Evolutionary conservation across 148 eudicot genomes (phyloP).

Genomic region (Chenopodium quinoa): DNA sequence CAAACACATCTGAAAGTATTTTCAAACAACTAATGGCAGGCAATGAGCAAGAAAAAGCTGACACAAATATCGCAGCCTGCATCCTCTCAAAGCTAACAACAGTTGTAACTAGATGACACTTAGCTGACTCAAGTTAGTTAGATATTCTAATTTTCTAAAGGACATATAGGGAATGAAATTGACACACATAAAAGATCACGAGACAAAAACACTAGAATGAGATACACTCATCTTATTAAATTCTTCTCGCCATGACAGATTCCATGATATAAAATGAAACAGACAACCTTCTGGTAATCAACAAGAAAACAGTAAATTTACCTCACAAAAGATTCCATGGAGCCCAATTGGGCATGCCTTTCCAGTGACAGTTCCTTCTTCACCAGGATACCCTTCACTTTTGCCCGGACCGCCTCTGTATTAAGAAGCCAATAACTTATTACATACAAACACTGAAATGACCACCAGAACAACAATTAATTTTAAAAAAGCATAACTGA

Average conservation of each 20-base stretch:
- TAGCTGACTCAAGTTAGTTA: neutral
- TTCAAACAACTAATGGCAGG: neutral
- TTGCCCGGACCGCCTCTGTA: slow-evolving; percentile 82
- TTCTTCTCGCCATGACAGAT: neutral
- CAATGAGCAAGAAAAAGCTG: neutral
- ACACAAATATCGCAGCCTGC: neutral
- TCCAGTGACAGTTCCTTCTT: slow-evolving; percentile 88
- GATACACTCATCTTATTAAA: neutral
- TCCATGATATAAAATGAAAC: neutral
- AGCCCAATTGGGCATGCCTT: slow-evolving; percentile 89
- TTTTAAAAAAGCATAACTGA: neutral
- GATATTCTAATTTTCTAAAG: neutral
- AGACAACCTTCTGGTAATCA: neutral
- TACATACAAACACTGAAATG: neutral
- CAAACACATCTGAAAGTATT: neutral
- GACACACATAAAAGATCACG: neutral
- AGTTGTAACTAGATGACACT: neutral
- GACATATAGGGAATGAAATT: neutral
- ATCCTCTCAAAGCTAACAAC: neutral
- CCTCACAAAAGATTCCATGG: slow-evolving; percentile 90
- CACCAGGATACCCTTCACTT: slow-evolving; percentile 71
- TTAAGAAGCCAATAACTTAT: neutral
- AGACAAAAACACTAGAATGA: neutral
- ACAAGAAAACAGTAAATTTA: slow-evolving; percentile 24
- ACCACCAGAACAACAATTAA: neutral